These are phyloP conservation scores for Micromonas pusilla DNA, from an alignment of 139 green algal genomes.

Conservation along the genomic window DNA sequence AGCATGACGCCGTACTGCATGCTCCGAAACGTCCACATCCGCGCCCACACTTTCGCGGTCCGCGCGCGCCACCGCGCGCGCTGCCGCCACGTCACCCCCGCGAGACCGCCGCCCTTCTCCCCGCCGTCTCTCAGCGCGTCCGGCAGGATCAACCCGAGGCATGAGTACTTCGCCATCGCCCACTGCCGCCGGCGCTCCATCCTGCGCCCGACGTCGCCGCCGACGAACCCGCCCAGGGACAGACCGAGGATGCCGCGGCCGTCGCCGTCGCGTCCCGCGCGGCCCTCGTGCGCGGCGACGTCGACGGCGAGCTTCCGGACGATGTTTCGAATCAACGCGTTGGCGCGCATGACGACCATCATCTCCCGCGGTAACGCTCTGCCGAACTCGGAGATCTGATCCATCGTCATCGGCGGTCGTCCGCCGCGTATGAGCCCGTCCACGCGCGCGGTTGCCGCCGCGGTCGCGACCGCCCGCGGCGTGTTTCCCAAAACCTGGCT, in stretches of 20 bases:
- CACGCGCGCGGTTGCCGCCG: background rate
- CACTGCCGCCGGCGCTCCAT: background rate
- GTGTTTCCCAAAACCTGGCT: background rate
- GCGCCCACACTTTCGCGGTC: background rate
- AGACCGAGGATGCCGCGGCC: background rate
- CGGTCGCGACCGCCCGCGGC: background rate
- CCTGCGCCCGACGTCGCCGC: background rate
- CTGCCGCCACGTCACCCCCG: background rate
- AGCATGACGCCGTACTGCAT: background rate
- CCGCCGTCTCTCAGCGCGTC: background rate
- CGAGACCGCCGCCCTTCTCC: background rate
- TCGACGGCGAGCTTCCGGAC: background rate
- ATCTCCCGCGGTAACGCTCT: background rate
- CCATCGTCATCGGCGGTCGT: background rate
- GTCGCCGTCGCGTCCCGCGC: background rate
- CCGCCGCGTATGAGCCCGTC: background rate
- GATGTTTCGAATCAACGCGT: constrained; percentile 13
- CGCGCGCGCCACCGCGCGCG: background rate
- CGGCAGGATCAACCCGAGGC: background rate
- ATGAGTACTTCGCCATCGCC: background rate
- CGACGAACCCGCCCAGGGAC: background rate
- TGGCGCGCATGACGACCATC: constrained; percentile 15
- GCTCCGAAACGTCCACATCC: background rate
- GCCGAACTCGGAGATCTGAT: background rate
- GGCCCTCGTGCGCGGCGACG: background rate